Evolutionary conservation across 345 rosid genomes (phyloP).

Genomic region (Citrus sp.): DNA sequence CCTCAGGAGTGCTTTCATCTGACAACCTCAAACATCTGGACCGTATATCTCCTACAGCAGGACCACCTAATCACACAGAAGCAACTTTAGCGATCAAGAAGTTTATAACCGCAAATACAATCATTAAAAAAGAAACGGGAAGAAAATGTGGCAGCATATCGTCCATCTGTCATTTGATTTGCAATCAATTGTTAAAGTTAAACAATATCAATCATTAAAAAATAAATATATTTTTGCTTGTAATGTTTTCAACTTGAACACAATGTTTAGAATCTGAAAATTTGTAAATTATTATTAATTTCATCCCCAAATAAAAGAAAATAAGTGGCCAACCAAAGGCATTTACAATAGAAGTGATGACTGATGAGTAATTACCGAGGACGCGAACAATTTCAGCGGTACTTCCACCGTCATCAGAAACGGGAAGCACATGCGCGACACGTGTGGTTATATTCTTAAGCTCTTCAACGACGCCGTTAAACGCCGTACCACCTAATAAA

Average conservation of each 20-base stretch:
- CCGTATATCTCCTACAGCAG: slow-evolving; percentile 95
- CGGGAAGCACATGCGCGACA: slow-evolving; percentile 91
- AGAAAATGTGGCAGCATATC: background rate
- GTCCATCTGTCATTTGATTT: background rate
- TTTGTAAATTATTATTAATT: too few relatives aligned
- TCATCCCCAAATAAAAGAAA: background rate
- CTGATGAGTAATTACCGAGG: slow-evolving; percentile 44
- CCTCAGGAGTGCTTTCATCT: slow-evolving; percentile 82
- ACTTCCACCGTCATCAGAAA: slow-evolving; percentile 95
- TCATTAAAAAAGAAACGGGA: too few relatives aligned
- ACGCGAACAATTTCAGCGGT: slow-evolving; percentile 99
- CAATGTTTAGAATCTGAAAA: background rate
- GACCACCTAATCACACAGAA: slow-evolving; percentile 56
- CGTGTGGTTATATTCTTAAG: slow-evolving; percentile 77
- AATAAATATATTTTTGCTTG: too few relatives aligned
- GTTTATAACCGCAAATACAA: background rate
- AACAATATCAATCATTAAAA: background rate
- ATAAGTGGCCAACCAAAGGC: background rate
- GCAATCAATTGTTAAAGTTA: background rate
- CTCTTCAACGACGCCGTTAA: slow-evolving; percentile 91
- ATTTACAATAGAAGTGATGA: too few relatives aligned
- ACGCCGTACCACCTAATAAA: slow-evolving; percentile 79
- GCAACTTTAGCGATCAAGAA: background rate
- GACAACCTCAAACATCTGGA: slow-evolving; percentile 94
- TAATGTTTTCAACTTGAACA: background rate